Evolutionary conservation across 495 filamentous ascomycete species (phyloP).

Genomic region (Elasticomyces elasticus): DNA sequence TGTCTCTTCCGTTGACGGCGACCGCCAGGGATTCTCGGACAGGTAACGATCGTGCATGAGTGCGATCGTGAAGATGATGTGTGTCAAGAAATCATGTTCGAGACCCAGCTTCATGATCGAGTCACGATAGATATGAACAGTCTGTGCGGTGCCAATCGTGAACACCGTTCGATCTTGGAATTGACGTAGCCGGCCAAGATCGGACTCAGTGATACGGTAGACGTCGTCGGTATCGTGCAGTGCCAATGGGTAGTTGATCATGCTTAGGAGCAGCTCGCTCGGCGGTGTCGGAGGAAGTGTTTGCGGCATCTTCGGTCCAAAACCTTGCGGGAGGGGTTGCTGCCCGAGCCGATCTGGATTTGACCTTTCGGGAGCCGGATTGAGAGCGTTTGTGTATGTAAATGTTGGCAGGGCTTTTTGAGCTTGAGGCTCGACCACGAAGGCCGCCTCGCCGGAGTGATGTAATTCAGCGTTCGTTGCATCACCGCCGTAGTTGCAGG

Average conservation of each 20-base stretch:
- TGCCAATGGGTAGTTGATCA: slow-evolving; percentile 9
- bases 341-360: not conserved
- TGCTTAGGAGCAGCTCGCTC: slow-evolving; percentile 11
- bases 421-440: slow-evolving; percentile 19
- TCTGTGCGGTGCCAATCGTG: slow-evolving; percentile 30
- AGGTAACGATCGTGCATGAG: slow-evolving; percentile 33
- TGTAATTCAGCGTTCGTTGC: slow-evolving; percentile 27
- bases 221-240: slow-evolving; percentile 22
- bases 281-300: slow-evolving; percentile 10
- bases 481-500: slow-evolving; percentile 34
- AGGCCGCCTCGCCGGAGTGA: slow-evolving; percentile 25
- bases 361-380: not conserved
- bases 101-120: slow-evolving; percentile 12
- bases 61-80: slow-evolving; percentile 34
- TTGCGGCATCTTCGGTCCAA: not conserved
- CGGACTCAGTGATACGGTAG: slow-evolving; percentile 23
- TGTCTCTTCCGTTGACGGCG: slow-evolving; percentile 16
- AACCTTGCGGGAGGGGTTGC: not conserved
- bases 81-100: slow-evolving; percentile 30
- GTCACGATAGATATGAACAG: slow-evolving; percentile 24
- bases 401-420: not conserved
- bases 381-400: not conserved
- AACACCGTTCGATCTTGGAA: slow-evolving; percentile 35
- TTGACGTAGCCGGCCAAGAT: slow-evolving; percentile 26
- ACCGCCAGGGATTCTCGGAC: slow-evolving; percentile 11